A percentile compares a stretch with the other conserved stretches of the same genome.
These are phyloP conservation scores for Aspergillus ruber DNA, from an alignment of 2,329 filamentous ascomycete species.

Conservation along the genomic window DNA sequence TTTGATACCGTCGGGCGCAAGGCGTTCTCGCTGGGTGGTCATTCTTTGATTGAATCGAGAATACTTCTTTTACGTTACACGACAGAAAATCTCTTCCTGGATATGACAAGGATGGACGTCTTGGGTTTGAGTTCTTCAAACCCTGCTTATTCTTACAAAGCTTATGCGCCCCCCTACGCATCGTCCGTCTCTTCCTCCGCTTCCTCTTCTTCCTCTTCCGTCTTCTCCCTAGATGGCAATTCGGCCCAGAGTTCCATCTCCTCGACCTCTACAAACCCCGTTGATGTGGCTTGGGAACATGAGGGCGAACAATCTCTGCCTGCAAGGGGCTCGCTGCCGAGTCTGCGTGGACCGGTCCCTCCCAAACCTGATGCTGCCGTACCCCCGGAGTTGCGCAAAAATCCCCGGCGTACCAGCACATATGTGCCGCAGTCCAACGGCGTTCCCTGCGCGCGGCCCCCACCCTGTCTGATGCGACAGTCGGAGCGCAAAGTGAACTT, in stretches of 20 bases:
- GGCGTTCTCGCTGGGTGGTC: conserved; percentile 1
- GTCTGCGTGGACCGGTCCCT: conserved; percentile 16
- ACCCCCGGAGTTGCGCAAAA: conserved; percentile 37
- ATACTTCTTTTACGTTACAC: conserved; percentile 13
- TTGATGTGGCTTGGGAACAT: conserved; percentile 46
- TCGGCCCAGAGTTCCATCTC: conserved; percentile 66
- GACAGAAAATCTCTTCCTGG: conserved; percentile 20
- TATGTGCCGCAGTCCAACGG: conserved; percentile 47
- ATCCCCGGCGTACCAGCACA: conserved; percentile 49
- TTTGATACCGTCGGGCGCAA: conserved; percentile 4
- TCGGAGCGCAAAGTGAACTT: conserved; percentile 90
- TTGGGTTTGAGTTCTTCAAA: conserved; percentile 37
- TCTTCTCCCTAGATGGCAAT: conserved; percentile 63
- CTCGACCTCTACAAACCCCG: conserved; percentile 58
- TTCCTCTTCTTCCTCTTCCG: conserved; percentile 68
- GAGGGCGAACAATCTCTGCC: conserved; percentile 23
- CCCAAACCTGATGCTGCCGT: conserved; percentile 30
- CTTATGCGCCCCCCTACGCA: conserved; percentile 54
- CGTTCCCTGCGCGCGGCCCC: conserved; percentile 50
- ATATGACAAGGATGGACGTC: conserved; percentile 41
- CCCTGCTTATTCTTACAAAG: conserved; percentile 30
- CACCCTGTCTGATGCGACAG: conserved; percentile 75
- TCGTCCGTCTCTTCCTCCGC: conserved; percentile 67
- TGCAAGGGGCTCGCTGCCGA: conserved; percentile 18
- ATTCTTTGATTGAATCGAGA: not conserved